These are phyloP conservation scores for Ogataea haglerorum DNA, from an alignment of 805 yeast species.

Conservation along the genomic window DNA sequence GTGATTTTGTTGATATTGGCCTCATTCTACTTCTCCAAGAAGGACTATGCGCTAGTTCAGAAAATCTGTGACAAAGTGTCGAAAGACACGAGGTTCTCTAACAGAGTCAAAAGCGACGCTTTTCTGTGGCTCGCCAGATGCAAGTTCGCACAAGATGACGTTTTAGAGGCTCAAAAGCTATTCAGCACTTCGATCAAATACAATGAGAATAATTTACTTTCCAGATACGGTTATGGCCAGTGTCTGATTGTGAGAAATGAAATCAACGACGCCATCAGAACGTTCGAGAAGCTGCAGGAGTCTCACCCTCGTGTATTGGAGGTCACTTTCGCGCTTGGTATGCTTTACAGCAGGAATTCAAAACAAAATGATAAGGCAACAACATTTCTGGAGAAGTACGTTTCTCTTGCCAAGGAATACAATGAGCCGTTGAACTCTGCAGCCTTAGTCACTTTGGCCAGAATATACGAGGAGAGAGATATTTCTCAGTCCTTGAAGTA, in stretches of 20 bases:
- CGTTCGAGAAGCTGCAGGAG: slow-evolving; percentile 73
- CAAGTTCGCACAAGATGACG: slow-evolving; percentile 56
- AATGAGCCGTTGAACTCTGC: slow-evolving; percentile 58
- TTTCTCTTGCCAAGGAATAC: slow-evolving; percentile 54
- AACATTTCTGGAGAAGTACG: slow-evolving; percentile 63
- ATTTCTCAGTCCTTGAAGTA: slow-evolving; percentile 63
- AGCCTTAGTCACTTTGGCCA: slow-evolving; percentile 67
- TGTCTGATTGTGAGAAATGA: slow-evolving; percentile 73
- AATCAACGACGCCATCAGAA: slow-evolving; percentile 77
- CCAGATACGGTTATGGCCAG: slow-evolving; percentile 83
- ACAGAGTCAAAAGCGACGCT: slow-evolving; percentile 54
- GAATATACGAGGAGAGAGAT: slow-evolving; percentile 65
- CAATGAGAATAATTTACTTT: slow-evolving; percentile 61
- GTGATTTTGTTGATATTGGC: slow-evolving; percentile 65
- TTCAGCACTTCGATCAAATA: slow-evolving; percentile 70
- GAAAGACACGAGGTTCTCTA: slow-evolving; percentile 35
- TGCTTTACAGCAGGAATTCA: slow-evolving; percentile 55
- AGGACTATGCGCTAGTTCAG: slow-evolving; percentile 55
- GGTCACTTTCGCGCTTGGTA: slow-evolving; percentile 71
- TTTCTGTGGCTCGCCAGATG: slow-evolving; percentile 86
- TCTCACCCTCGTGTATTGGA: slow-evolving; percentile 68
- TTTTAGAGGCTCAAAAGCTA: slow-evolving; percentile 62
- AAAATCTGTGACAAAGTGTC: slow-evolving; percentile 53
- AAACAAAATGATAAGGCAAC: slow-evolving; percentile 50
- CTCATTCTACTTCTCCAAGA: slow-evolving; percentile 67